phyloP scores from a whole-genome alignment of 441 rosid species.

The Theobroma grandiflorum region DNA sequence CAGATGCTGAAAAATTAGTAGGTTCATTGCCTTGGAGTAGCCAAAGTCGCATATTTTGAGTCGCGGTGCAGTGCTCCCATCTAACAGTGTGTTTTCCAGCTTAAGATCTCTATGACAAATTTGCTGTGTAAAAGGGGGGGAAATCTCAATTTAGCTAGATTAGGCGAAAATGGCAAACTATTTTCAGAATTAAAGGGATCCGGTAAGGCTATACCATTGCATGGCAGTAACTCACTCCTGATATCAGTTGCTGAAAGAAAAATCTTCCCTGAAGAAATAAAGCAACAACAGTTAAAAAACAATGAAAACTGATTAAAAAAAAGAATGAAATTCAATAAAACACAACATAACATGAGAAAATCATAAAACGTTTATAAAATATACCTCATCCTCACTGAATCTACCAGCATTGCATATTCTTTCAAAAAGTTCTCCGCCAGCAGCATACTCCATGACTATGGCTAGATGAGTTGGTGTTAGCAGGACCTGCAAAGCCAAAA shows the following conservation, averaged over 20 bases:
- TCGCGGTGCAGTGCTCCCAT: conserved; percentile 59
- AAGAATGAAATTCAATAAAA: not conserved
- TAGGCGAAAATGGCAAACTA: not conserved
- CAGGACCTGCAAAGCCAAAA: conserved; percentile 48
- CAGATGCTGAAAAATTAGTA: not conserved
- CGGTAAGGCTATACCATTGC: conserved; percentile 52
- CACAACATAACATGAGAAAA: not conserved
- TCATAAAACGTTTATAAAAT: not conserved
- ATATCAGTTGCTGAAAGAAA: conserved; percentile 72
- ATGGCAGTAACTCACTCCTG: conserved; percentile 84
- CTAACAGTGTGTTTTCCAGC: conserved; percentile 71
- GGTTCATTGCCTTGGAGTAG: conserved; percentile 61
- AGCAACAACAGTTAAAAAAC: not conserved
- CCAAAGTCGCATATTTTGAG: conserved; percentile 78
- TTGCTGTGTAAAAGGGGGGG: conserved; percentile 40
- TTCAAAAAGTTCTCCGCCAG: conserved; percentile 74
- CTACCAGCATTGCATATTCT: conserved; percentile 72
- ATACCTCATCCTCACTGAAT: conserved; percentile 78
- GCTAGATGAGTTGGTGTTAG: conserved; percentile 75
- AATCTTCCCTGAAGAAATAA: conserved; percentile 54
- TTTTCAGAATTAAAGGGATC: not conserved
- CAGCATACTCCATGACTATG: conserved; percentile 78
- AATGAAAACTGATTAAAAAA: not conserved
- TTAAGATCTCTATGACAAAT: conserved; percentile 81
- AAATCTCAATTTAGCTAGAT: not conserved